Evolutionary conservation across 495 filamentous ascomycete species (phyloP).

Genomic region (Haplographium delicatum): DNA sequence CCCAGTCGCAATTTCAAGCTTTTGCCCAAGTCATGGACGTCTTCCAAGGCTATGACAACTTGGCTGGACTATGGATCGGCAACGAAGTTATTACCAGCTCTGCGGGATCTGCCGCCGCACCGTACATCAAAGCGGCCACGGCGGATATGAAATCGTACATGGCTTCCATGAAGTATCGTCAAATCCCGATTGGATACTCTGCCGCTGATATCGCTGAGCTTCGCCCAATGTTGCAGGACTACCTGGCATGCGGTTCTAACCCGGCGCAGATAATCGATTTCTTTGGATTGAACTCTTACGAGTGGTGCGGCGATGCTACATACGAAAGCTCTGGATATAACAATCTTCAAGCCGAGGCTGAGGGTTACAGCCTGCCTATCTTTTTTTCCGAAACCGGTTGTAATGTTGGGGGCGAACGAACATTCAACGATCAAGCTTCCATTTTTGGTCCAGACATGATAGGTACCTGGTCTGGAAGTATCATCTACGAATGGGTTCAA

Average conservation of each 20-base stretch:
- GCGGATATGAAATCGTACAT: constrained; percentile 79
- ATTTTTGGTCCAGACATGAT: constrained; percentile 72
- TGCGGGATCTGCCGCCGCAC: constrained; percentile 58
- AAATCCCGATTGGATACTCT: constrained; percentile 81
- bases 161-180: constrained; percentile 66
- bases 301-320: constrained; percentile 70
- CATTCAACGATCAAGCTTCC: constrained; percentile 69
- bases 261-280: constrained; percentile 71
- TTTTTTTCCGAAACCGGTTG: constrained; percentile 83
- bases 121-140: constrained; percentile 76
- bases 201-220: constrained; percentile 77
- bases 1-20: constrained; percentile 54
- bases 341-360: constrained; percentile 48
- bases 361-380: constrained; percentile 65
- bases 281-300: constrained; percentile 79
- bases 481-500: constrained; percentile 86
- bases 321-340: constrained; percentile 68
- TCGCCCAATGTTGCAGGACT: constrained; percentile 81
- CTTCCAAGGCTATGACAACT: constrained; percentile 74
- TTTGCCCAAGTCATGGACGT: constrained; percentile 71
- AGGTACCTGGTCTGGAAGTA: constrained; percentile 70
- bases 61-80: constrained; percentile 75
- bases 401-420: constrained; percentile 57
- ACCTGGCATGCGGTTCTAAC: constrained; percentile 70
- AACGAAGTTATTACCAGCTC: constrained; percentile 70